Base-by-base conservation (phyloP, 2,329 filamentous ascomycete species). In the Apiospora malaysiana region DNA sequence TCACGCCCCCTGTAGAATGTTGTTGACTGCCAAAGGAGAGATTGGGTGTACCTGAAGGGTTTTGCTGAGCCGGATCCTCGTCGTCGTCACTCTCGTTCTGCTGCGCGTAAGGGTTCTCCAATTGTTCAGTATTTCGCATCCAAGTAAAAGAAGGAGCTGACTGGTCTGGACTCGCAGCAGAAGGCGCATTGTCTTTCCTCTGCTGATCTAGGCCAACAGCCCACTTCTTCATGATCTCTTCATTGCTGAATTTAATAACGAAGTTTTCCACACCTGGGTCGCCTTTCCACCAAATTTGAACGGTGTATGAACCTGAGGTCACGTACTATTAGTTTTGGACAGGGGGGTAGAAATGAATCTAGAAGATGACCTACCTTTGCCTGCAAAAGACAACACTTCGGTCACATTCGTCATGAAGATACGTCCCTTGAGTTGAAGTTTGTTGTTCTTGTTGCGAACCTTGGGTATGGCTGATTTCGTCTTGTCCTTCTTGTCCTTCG, bases 381-480 rank as follows among this genome's bases (percentile, higher is more conserved):
- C 32, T 51, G 92, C 91, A 72, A 96, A 86, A 23, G 93, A 95
- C 56, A 97, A 86, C n/a, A 97, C 92, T 80, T 98, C 94, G 49
- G 95, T 98, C 70, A 99, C 95, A 78, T 99, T 99, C 76, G 95
- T 94, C 95, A 99, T 98, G 83, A 98, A 98, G 77, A 99, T 99
- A 68, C 96, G 91, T 49, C 96, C 96, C 82, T 99, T 99, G 42
- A 99, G 87, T 82, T 98, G 95, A 72, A 98, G 86, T 82, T 95
- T 97, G 56, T 92, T 92, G 77, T 90, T 93, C 79, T 89, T 91
- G 77, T 88, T 90, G 65, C 84, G 83, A 66, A 82, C 79, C 80
- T 91, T 93, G 71, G 90, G 87, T 8, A 82, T 83, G 2, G 83
- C 84, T 0, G 87, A 87, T 70, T 84, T 84, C 6, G 87, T 88